Base-by-base conservation (phyloP, 2,329 filamentous ascomycete species). In the Apiospora koreana region DNA sequence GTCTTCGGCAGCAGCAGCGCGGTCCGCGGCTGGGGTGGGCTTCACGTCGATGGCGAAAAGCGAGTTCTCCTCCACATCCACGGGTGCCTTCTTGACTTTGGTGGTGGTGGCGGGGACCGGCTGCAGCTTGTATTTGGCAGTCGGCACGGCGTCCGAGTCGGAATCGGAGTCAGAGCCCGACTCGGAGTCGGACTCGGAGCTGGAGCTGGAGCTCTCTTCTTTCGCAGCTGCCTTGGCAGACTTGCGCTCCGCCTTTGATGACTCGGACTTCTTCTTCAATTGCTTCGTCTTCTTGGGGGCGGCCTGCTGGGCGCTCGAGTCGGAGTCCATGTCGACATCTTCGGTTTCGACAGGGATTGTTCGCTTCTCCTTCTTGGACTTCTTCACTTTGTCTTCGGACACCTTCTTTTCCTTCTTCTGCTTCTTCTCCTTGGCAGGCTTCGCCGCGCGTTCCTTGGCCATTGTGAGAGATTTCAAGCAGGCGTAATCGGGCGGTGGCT, bases 231-330 rank as follows among this genome's bases (percentile, higher is more conserved):
- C n/a, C n/a, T n/a, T n/a, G n/a, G n/a, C n/a, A n/a, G n/a, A n/a
- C n/a, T n/a, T n/a, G n/a, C n/a, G n/a, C n/a, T n/a, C n/a, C n/a
- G 28, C 50, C 50, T 58, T 58, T n/a, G 50, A 31, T 16, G 50
- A 58, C 50, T 58, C 35, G 86, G 81, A 75, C n/a, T n/a, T n/a
- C 88, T 88, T 80, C 88, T 89, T 58, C 50, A 58, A 31, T 58
- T 35, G 16, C 21, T 45, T 64, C 23, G 21, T 68, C 67, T 58
- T 64, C 31, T 42, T 64, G 35, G 25, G 21, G 50, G 10, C 28
- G 50, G 5, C 50, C 50, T 58, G 35, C 50, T 58, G 50, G 18
- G 18, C 28, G 50, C 28, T 58, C 16, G 28, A n/a, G 8, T 46
- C 35, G 14, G 54, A 45, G 45, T 74, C 72, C 21, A 71, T 67